Evolutionary conservation across 2,329 filamentous ascomycete species (phyloP).

Genomic region (Phaeomoniella chlamydospora): DNA sequence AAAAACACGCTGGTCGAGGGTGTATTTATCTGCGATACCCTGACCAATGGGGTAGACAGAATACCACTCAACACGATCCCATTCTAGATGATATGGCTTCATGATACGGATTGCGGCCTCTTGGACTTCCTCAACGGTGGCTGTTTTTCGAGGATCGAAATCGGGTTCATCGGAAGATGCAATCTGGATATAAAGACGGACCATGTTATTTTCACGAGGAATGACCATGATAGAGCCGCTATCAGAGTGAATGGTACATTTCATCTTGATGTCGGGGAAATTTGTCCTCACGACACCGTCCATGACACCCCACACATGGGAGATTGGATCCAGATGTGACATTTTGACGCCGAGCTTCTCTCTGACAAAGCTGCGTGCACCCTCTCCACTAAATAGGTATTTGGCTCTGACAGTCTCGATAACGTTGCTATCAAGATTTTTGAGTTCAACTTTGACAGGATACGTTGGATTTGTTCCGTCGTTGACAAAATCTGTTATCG

Average conservation of each 20-base stretch:
- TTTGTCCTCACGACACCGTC: conserved; percentile 49
- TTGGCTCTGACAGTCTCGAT: conserved; percentile 51
- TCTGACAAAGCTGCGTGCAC: conserved; percentile 45
- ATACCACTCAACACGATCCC: conserved; percentile 53
- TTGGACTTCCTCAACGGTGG: conserved; percentile 45
- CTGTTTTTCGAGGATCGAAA: conserved; percentile 46
- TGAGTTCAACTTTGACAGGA: conserved; percentile 65
- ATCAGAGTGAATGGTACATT: conserved; percentile 54
- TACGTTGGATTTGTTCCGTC: conserved; percentile 51
- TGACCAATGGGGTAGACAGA: conserved; percentile 53
- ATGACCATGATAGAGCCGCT: conserved; percentile 52
- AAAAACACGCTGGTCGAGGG: conserved; percentile 49
- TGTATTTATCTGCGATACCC: conserved; percentile 50
- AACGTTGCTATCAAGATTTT: conserved; percentile 58
- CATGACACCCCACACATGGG: conserved; percentile 53
- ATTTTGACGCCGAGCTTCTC: conserved; percentile 53
- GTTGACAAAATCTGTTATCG: conserved; percentile 46
- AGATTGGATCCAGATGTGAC: conserved; percentile 47
- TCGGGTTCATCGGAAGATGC: conserved; percentile 47
- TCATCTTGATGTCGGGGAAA: conserved; percentile 50
- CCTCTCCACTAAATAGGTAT: conserved; percentile 50
- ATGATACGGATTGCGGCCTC: conserved; percentile 42
- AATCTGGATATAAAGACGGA: conserved; percentile 39
- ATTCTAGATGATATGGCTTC: conserved; percentile 44
- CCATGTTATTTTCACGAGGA: conserved; percentile 33